These are phyloP conservation scores for Immersiella caudata DNA, from an alignment of 495 filamentous ascomycete genomes.

Conservation along the genomic window DNA sequence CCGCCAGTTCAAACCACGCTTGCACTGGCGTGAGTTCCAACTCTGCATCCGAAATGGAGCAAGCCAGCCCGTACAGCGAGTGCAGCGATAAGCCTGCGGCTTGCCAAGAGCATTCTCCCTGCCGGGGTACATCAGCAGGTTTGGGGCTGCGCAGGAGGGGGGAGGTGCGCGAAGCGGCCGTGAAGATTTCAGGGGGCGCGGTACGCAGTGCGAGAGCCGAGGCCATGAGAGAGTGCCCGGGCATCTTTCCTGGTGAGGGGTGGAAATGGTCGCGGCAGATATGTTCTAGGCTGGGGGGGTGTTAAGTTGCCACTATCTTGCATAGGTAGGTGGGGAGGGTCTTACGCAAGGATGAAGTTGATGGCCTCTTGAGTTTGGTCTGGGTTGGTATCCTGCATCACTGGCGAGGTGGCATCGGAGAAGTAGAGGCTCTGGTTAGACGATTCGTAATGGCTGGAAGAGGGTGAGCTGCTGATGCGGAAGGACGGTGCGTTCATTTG, in stretches of 20 bases:
- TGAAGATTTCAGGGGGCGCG: slow-evolving; percentile 37
- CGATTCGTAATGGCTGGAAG: slow-evolving; percentile 11
- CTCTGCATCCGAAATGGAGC: slow-evolving; percentile 38
- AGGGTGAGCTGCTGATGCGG: slow-evolving; percentile 30
- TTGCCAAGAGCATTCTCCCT: slow-evolving; percentile 26
- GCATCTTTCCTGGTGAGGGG: slow-evolving; percentile 26
- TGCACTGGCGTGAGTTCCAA: slow-evolving; percentile 54
- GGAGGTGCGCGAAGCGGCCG: slow-evolving; percentile 22
- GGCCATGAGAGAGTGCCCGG: slow-evolving; percentile 53
- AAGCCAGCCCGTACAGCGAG: slow-evolving; percentile 44
- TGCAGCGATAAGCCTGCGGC: slow-evolving; percentile 39
- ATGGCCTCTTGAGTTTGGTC: slow-evolving; percentile 48
- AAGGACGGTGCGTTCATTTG: slow-evolving; percentile 35
- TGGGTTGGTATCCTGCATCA: slow-evolving; percentile 20
- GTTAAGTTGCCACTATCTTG: slow-evolving; percentile 10
- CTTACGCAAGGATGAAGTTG: slow-evolving; percentile 56
- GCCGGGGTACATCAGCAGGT: slow-evolving; percentile 9
- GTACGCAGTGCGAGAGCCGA: slow-evolving; percentile 41
- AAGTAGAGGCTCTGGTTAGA: neutral
- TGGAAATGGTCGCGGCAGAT: slow-evolving; percentile 53
- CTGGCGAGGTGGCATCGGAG: slow-evolving; percentile 5
- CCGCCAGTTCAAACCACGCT: slow-evolving; percentile 53
- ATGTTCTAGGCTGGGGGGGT: slow-evolving; percentile 48
- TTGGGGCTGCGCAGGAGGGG: slow-evolving; percentile 9
- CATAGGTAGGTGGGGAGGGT: neutral